A percentile compares a stretch with the other conserved stretches of the same genome.
Conservation (phyloP, 768 basidiomycete species). For the Symmetrospora coprosmae region DNA sequence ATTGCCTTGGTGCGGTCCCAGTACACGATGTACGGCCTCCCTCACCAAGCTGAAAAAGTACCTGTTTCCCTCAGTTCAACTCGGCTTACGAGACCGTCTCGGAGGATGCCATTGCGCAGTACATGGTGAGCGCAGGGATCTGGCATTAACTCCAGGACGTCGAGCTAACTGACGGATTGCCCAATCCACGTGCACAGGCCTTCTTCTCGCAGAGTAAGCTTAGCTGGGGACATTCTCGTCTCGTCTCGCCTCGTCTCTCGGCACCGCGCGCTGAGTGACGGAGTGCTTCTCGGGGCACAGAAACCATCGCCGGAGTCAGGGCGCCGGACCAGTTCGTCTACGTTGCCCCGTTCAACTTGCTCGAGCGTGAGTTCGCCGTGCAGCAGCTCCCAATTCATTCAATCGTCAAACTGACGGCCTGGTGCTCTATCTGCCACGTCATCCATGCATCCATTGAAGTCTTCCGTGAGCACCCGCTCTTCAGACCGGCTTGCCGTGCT, state of each 20-base stretch:
- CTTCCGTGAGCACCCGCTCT: too few species aligned
- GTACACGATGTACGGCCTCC: conserved; percentile 32
- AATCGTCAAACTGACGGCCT: too few species aligned
- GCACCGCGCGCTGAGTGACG: too few species aligned
- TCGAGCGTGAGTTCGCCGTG: conserved; percentile 31
- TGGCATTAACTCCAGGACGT: too few species aligned
- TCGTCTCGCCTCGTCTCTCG: too few species aligned
- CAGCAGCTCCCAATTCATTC: too few species aligned
- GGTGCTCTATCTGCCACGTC: too few species aligned
- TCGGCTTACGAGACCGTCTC: conserved; percentile 35
- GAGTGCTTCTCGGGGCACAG: neutral
- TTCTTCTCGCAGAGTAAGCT: conserved; percentile 37
- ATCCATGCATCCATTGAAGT: too few species aligned
- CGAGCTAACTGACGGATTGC: too few species aligned
- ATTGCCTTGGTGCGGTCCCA: conserved; percentile 41
- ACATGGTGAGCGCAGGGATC: too few species aligned
- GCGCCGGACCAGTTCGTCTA: conserved; percentile 38
- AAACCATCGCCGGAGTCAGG: conserved; percentile 34
- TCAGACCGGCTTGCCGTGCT: too few species aligned
- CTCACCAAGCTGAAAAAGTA: neutral
- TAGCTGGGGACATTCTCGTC: neutral
- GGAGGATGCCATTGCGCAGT: conserved; percentile 36
- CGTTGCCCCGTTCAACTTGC: conserved; percentile 39
- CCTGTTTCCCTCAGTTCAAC: neutral
- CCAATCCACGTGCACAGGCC: too few species aligned